Base-by-base conservation (phyloP, 805 yeast genomes). In the Debaryomyces tyrocola region DNA sequence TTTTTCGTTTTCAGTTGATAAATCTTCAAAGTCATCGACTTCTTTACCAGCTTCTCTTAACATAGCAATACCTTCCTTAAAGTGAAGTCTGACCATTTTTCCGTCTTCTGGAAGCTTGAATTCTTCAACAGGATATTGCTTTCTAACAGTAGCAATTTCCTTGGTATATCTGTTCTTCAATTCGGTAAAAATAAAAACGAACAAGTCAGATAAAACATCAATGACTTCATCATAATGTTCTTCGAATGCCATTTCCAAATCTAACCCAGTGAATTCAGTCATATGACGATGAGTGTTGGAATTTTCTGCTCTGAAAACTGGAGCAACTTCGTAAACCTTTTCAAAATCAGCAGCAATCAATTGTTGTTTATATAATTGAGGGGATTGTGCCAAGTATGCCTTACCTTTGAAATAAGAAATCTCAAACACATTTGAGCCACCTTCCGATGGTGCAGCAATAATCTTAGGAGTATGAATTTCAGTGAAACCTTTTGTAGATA, bases 241-340 rank as follows among this genome's bases (percentile, higher is more conserved):
- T 75, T 94, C 98, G 64, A 94, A 87, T 9, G 97, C 88, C 96
- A 94, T 90, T 74, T 94, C 99, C 73, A 94, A 73, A 78, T 94
- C 99, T 60, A 95, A 83, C 48, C 99, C 99, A 51, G 87, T 87
- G 69, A 94, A 94, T 73, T 94, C 99, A 47, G 99, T 94, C 96
- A 94, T 85, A 73, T 94, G 99, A 75, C 99, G 91, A 71, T 94
- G 98, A 17, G 99, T 92, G 77, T 94, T 91, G 51, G 98, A 92
- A 79, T 94, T 92, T 72, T 94, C 99, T 47, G 99, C 99, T 74
- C 99, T 84, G 82, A 94, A 94, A 37, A 94, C 98, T 33, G 99
- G 98, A 1, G 94, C 98, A 62, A 94, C 80, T 75, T 94, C 99
- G 66, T 83, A 94, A 41, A 94, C 99, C 61, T 82, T 83, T 77